phyloP scores from a whole-genome alignment of 331 rosid species.

The Cydonia oblonga region DNA sequence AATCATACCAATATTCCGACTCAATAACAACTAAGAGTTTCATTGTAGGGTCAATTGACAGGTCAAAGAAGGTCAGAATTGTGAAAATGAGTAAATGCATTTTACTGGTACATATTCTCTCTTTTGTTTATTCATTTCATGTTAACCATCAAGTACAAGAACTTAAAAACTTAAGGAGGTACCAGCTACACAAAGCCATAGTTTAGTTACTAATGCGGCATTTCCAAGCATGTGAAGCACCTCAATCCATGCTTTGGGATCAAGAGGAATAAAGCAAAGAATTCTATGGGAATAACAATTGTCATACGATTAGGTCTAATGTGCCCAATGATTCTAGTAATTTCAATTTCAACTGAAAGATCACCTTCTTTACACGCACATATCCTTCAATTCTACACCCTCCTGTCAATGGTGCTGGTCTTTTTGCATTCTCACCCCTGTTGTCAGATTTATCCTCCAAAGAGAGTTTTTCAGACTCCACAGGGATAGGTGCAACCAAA shows the following conservation, averaged over 20 bases:
- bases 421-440: slow-evolving; percentile 29
- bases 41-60: background rate
- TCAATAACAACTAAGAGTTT: background rate
- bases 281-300: background rate
- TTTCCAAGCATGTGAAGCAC: background rate
- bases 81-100: background rate
- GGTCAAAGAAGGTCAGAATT: background rate
- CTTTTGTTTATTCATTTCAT: background rate
- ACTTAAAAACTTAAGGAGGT: background rate
- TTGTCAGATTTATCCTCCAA: slow-evolving; percentile 39
- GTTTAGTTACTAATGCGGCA: background rate
- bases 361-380: slow-evolving; percentile 81
- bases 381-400: slow-evolving; percentile 85
- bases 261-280: background rate
- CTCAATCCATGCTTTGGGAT: background rate
- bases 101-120: background rate
- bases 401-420: slow-evolving; percentile 68
- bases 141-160: background rate
- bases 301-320: background rate
- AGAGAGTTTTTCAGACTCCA: slow-evolving; percentile 35
- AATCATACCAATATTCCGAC: background rate
- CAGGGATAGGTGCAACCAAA: slow-evolving; percentile 47
- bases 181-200: background rate
- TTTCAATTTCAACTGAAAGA: background rate
- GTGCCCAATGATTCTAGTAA: background rate